phyloP scores from a whole-genome alignment of 495 filamentous ascomycete species.

The Aspergillus hancockii region DNA sequence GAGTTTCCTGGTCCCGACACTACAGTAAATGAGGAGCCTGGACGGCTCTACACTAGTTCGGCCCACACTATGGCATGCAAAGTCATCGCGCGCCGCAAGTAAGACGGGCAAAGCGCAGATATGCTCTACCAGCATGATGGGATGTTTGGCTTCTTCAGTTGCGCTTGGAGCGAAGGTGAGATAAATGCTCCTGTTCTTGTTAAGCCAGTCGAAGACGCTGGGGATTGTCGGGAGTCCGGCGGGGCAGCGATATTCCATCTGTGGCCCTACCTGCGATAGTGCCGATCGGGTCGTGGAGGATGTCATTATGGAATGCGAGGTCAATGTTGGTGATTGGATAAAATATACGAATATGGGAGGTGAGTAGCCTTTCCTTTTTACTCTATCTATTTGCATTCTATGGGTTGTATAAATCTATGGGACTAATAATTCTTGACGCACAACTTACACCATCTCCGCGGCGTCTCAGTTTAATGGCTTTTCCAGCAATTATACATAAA shows the following conservation, averaged over 20 bases:
- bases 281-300: slow-evolving; percentile 25
- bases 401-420: background rate
- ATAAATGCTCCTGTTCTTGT: slow-evolving; percentile 2
- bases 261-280: slow-evolving; percentile 37
- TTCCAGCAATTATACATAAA: slow-evolving; percentile 8
- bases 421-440: background rate
- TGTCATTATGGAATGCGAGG: slow-evolving; percentile 18
- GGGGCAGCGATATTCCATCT: slow-evolving; percentile 27
- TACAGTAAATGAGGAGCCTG: slow-evolving; percentile 34
- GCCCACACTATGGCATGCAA: slow-evolving; percentile 31
- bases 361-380: slow-evolving; percentile 4
- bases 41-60: slow-evolving; percentile 28
- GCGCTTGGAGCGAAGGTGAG: slow-evolving; percentile 28
- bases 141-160: slow-evolving; percentile 35
- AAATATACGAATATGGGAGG: slow-evolving; percentile 35
- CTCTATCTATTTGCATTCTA: background rate
- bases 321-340: slow-evolving; percentile 35
- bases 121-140: slow-evolving; percentile 43
- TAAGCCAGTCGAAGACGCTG: background rate
- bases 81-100: slow-evolving; percentile 29
- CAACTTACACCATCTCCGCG: slow-evolving; percentile 28
- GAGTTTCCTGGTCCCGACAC: slow-evolving; percentile 18
- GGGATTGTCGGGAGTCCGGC: background rate
- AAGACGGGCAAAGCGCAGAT: slow-evolving; percentile 19
- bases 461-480: slow-evolving; percentile 37